Percentiles rank a stretch among this genome's conserved stretches.
These are phyloP conservation scores for Bimuria novae-zelandiae DNA, from an alignment of 2,329 filamentous ascomycete species.

Conservation along the genomic window DNA sequence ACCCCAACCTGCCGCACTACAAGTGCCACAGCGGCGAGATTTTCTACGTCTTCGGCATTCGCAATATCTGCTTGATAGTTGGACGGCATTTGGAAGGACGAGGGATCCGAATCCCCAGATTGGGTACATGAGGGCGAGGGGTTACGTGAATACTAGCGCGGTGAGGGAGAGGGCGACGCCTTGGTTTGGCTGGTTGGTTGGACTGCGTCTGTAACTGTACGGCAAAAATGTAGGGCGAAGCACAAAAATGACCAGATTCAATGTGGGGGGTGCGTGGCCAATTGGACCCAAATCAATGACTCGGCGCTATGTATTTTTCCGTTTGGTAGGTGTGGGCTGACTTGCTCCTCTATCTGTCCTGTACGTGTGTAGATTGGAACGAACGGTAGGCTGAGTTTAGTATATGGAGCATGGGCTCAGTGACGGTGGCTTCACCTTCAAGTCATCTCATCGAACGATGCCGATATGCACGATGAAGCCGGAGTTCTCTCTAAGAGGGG, in stretches of 20 bases:
- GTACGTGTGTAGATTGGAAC: too few relatives aligned
- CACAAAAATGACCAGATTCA: too few relatives aligned
- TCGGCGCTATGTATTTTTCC: too few relatives aligned
- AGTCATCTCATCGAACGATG: constrained; percentile 25
- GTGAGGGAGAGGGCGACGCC: constrained; percentile 14
- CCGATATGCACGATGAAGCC: constrained; percentile 87
- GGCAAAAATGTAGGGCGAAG: too few relatives aligned
- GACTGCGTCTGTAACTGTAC: too few relatives aligned
- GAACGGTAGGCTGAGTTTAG: too few relatives aligned
- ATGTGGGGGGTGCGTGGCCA: too few relatives aligned
- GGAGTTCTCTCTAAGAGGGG: constrained; percentile 63
- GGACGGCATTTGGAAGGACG: constrained; percentile 39
- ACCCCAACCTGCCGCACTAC: constrained; percentile 29
- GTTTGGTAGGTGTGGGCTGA: too few relatives aligned
- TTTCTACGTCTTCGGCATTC: constrained; percentile 37
- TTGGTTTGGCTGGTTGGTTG: too few relatives aligned
- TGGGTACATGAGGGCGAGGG: constrained; percentile 29
- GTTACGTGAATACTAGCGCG: constrained; percentile 30
- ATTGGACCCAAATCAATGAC: too few relatives aligned
- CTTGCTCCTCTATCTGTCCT: too few relatives aligned
- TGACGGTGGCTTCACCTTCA: not conserved
- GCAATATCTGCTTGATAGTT: constrained; percentile 39
- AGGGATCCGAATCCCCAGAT: constrained; percentile 29
- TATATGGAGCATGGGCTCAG: too few relatives aligned
- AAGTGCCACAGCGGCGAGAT: constrained; percentile 40